phyloP scores from a whole-genome alignment of 2,329 filamentous ascomycete species.

The Ascochyta lentis region DNA sequence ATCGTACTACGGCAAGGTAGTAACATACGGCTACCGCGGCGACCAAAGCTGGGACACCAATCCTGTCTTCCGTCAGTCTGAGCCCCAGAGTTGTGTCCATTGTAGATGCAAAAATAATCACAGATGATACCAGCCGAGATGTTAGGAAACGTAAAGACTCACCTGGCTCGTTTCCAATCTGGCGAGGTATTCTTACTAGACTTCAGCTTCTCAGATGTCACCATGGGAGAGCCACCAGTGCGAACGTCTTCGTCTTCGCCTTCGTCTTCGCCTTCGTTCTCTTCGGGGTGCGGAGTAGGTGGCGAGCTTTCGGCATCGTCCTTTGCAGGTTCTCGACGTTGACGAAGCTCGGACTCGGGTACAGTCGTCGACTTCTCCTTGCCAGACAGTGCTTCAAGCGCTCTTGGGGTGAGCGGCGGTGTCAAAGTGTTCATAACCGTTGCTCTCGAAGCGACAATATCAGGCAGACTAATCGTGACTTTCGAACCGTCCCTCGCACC shows the following conservation, averaged over 20 bases:
- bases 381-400: neutral
- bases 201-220: conserved; percentile 4
- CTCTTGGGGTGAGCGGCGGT: conserved; percentile 23
- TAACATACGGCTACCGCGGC: conserved; percentile 6
- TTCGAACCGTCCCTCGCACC: conserved; percentile 21
- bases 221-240: neutral
- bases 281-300: neutral
- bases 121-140: neutral
- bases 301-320: conserved; percentile 2
- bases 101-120: neutral
- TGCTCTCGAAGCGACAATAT: conserved; percentile 20
- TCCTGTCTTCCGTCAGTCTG: conserved; percentile 3
- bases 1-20: conserved; percentile 1
- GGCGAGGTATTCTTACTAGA: conserved; percentile 15
- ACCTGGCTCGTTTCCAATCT: conserved; percentile 34
- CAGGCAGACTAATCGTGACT: conserved; percentile 16
- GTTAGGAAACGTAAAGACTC: conserved; percentile 8
- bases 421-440: conserved; percentile 19
- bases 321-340: conserved; percentile 19
- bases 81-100: neutral
- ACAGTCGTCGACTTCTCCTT: conserved; percentile 4
- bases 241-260: neutral
- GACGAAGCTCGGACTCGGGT: conserved; percentile 20
- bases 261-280: neutral
- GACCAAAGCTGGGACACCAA: conserved; percentile 11